Conservation (phyloP, 2,329 filamentous ascomycete genomes). For the Knufia fluminis region DNA sequence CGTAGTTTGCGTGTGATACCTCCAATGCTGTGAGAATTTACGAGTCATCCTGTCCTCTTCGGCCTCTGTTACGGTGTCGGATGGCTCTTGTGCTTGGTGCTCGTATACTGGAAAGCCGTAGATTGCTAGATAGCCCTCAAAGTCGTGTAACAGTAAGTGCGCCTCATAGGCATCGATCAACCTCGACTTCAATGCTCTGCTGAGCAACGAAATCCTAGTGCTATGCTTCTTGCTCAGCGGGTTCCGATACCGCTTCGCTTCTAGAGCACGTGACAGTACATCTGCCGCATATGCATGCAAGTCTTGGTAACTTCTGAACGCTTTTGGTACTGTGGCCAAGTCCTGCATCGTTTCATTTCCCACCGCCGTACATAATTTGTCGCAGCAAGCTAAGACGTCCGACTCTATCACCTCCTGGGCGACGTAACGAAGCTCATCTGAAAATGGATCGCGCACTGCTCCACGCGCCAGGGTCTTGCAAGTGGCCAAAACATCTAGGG, state of each 20-base stretch:
- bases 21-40: neutral
- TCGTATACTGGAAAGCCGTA: neutral
- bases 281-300: neutral
- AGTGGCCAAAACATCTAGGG: neutral
- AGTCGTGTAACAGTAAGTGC: neutral
- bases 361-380: neutral
- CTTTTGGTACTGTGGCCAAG: neutral
- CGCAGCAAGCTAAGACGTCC: neutral
- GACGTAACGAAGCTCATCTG: neutral
- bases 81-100: neutral
- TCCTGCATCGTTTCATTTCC: neutral
- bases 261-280: neutral
- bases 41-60: neutral
- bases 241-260: neutral
- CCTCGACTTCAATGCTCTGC: no score
- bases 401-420: neutral
- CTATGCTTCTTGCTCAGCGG: neutral
- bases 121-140: neutral
- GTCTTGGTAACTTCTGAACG: neutral
- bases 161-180: neutral
- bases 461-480: constrained; percentile 3
- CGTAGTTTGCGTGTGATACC: neutral
- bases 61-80: neutral
- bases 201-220: neutral
- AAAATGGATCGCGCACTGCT: neutral